These are phyloP conservation scores for Solanum dulcamara DNA, from an alignment of 257 asterid genomes.

Conservation along the genomic window DNA sequence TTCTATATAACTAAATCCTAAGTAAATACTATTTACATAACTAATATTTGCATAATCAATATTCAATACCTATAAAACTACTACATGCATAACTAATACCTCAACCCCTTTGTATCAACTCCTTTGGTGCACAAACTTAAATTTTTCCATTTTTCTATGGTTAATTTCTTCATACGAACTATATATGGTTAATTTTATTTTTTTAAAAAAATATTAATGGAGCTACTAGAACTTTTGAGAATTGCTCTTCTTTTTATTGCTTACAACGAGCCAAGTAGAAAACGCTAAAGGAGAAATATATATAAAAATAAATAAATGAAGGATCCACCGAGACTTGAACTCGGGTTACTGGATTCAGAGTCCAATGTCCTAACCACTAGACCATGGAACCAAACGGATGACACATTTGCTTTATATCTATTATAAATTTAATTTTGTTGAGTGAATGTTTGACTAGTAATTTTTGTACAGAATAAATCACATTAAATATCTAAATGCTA, in stretches of 20 bases:
- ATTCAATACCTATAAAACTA: no score
- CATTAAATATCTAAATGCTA: neutral
- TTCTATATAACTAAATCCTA: no score
- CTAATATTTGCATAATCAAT: no score
- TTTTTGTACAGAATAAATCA: neutral
- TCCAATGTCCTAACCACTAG: conserved; percentile 33
- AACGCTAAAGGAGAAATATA: no score
- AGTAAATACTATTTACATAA: no score
- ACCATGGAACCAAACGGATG: conserved; percentile 11
- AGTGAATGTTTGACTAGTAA: no score
- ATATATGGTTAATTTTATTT: neutral
- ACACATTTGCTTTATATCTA: fast-evolving
- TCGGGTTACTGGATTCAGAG: conserved; percentile 39
- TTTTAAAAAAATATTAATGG: neutral
- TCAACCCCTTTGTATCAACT: neutral
- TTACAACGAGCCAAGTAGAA: no score
- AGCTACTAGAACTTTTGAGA: neutral
- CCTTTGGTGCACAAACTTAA: neutral
- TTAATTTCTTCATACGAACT: no score
- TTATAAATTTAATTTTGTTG: neutral
- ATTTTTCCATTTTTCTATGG: no score
- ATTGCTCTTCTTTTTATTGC: no score
- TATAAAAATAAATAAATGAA: neutral
- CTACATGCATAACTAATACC: no score
- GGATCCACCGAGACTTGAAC: conserved; percentile 21